phyloP scores from a whole-genome alignment of 768 basidiomycete species.

The Mrakia gelida region DNA sequence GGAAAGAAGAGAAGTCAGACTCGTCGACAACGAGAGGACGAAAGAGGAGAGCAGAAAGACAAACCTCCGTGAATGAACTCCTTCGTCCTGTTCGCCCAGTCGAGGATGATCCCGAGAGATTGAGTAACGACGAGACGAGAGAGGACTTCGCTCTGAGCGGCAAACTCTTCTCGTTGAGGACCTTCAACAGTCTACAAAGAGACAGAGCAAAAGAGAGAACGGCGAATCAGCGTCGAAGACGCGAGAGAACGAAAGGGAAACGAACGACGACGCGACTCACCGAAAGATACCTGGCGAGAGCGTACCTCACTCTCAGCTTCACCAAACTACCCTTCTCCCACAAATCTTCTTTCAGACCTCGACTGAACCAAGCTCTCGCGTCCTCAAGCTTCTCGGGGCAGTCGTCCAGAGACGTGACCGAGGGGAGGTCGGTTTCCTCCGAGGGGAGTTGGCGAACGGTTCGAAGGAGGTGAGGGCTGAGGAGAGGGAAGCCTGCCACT shows the following conservation, averaged over 20 bases:
- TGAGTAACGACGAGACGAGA: conserved; percentile 1
- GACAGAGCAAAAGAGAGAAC: neutral
- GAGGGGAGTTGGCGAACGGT: neutral
- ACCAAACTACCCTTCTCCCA: conserved; percentile 2
- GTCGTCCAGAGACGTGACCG: neutral
- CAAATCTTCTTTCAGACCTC: conserved; percentile 6
- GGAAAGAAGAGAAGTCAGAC: neutral
- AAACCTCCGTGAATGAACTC: neutral
- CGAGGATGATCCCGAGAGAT: conserved; percentile 15
- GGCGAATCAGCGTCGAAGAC: neutral
- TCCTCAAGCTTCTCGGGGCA: neutral
- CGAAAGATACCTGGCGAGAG: conserved; percentile 15
- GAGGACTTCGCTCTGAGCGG: neutral
- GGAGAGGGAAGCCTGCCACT: neutral
- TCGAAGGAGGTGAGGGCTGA: conserved; percentile 7
- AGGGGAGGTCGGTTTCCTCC: too few relatives aligned
- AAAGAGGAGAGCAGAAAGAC: neutral
- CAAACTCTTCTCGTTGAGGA: conserved; percentile 14
- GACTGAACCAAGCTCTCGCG: neutral
- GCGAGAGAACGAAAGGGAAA: neutral
- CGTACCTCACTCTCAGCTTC: conserved; percentile 4
- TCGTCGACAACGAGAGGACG: too few relatives aligned
- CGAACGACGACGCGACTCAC: neutral
- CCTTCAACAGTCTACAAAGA: neutral
- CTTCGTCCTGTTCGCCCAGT: conserved; percentile 9